Evolutionary conservation across 2,329 filamentous ascomycete species (phyloP).

Genomic region (Hypoxylon sp.): DNA sequence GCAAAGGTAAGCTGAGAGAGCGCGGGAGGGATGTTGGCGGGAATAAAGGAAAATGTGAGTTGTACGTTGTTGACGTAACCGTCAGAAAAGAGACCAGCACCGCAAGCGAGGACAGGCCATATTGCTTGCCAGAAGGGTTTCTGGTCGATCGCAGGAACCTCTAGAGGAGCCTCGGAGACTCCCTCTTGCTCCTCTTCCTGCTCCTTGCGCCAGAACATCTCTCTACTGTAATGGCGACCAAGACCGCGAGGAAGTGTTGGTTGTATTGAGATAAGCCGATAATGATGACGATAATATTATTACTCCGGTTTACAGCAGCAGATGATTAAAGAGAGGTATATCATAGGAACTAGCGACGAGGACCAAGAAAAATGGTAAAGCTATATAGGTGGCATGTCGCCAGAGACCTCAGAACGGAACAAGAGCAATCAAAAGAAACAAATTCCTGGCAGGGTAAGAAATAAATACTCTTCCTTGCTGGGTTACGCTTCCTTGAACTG

Average conservation of each 20-base stretch:
- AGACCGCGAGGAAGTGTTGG: neutral
- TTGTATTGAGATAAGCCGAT: slow-evolving; percentile 11
- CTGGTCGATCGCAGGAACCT: slow-evolving; percentile 48
- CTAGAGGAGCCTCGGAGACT: slow-evolving; percentile 31
- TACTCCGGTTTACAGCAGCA: neutral
- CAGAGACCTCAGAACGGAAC: slow-evolving; percentile 16
- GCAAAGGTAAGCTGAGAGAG: slow-evolving; percentile 24
- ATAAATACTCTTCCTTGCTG: slow-evolving; percentile 24
- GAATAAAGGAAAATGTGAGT: neutral
- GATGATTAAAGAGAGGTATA: slow-evolving; percentile 7
- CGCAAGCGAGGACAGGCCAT: slow-evolving; percentile 86
- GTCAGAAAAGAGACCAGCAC: slow-evolving; percentile 90
- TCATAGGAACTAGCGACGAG: slow-evolving; percentile 21
- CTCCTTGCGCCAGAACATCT: slow-evolving; percentile 49
- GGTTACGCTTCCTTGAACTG: slow-evolving; percentile 24
- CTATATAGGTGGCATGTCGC: slow-evolving; percentile 15
- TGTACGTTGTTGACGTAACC: slow-evolving; percentile 90
- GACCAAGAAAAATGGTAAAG: slow-evolving; percentile 17
- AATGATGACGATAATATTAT: slow-evolving; percentile 12
- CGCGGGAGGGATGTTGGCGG: neutral
- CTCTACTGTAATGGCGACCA: slow-evolving; percentile 5
- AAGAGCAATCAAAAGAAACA: slow-evolving; percentile 1
- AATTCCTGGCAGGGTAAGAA: slow-evolving; percentile 19
- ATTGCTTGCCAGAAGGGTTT: slow-evolving; percentile 54
- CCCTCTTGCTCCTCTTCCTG: slow-evolving; percentile 41